These are phyloP conservation scores for Taphrina confusa DNA, from an alignment of 1,139 yeast genomes.

Conservation along the genomic window DNA sequence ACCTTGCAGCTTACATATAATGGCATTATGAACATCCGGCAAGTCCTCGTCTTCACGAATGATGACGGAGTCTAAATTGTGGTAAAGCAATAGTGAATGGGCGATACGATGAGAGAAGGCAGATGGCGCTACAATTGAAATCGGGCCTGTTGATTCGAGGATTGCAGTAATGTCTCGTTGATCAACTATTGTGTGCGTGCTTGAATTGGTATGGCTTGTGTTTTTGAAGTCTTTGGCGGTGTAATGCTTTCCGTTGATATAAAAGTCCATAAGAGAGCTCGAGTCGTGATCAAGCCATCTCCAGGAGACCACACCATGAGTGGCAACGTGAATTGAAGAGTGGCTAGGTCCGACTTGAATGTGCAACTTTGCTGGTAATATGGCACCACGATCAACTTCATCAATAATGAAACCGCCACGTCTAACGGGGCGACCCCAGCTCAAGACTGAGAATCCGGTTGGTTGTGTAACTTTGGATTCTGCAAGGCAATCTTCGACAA, in stretches of 20 bases:
- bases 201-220: not conserved
- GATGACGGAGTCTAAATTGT: not conserved
- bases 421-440: conserved; percentile 6
- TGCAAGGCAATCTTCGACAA: conserved; percentile 2
- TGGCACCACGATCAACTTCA: not conserved
- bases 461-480: not conserved
- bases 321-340: not conserved
- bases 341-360: not conserved
- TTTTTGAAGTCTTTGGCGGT: not conserved
- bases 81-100: not conserved
- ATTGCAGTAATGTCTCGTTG: not conserved
- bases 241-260: not conserved
- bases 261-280: too few relatives aligned
- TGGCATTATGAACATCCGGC: not conserved
- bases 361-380: not conserved
- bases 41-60: not conserved
- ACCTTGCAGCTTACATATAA: not conserved
- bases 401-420: not conserved
- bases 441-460: not conserved
- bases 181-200: not conserved
- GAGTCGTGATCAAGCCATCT: not conserved
- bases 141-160: conserved; percentile 1
- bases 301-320: not conserved
- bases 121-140: not conserved
- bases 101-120: not conserved